These are phyloP conservation scores for Cyclocybe aegerita DNA, from an alignment of 768 basidiomycete genomes.

Conservation along the genomic window DNA sequence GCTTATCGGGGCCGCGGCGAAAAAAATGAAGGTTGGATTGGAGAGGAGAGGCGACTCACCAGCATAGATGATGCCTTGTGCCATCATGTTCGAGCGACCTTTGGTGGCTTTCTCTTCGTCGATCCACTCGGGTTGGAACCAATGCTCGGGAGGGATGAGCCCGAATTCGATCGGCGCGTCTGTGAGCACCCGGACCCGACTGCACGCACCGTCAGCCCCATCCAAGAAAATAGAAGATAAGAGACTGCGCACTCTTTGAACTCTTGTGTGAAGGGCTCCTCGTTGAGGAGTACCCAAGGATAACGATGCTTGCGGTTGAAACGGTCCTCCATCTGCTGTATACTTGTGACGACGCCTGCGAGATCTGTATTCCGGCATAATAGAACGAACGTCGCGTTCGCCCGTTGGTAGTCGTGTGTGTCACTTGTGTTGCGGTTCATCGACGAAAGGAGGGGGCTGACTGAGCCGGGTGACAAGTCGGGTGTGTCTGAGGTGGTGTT, in stretches of 20 bases:
- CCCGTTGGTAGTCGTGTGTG: constrained; percentile 28
- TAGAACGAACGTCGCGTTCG: constrained; percentile 82
- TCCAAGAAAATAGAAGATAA: neutral
- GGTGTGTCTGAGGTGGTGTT: neutral
- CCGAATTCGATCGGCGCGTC: constrained; percentile 64
- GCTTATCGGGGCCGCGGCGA: constrained; percentile 1
- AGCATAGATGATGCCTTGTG: constrained; percentile 60
- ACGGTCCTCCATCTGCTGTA: constrained; percentile 73
- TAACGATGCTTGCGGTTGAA: constrained; percentile 80
- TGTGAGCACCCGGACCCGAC: constrained; percentile 55
- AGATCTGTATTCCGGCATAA: constrained; percentile 60
- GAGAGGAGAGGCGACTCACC: too few relatives aligned
- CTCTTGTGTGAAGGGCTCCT: constrained; percentile 70
- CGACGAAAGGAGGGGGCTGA: neutral
- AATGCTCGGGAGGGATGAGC: constrained; percentile 71
- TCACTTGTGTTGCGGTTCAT: neutral
- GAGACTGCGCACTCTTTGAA: constrained; percentile 55
- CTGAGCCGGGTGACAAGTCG: too few relatives aligned
- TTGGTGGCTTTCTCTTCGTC: constrained; percentile 66
- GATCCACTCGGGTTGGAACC: constrained; percentile 81
- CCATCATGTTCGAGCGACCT: constrained; percentile 63
- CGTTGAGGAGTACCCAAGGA: constrained; percentile 86
- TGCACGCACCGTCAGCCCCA: constrained; percentile 15
- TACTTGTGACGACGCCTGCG: constrained; percentile 50
- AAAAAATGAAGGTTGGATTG: neutral